These are phyloP conservation scores for Akanthomyces lecanii DNA, from an alignment of 2,329 filamentous ascomycete genomes.

Conservation along the genomic window DNA sequence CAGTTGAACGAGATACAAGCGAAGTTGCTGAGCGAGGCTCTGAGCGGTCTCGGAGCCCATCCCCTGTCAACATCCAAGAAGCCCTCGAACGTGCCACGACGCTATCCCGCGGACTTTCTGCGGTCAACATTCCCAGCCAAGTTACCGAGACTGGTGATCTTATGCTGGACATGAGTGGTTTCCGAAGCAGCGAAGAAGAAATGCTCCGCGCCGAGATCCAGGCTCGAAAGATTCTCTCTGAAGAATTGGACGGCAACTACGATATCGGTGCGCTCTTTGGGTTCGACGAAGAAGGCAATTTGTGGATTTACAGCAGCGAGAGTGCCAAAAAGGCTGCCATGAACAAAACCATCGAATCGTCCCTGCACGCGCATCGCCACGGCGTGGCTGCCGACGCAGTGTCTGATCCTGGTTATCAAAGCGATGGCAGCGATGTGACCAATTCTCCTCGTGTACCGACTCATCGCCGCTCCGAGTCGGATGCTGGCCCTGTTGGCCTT, in stretches of 20 bases:
- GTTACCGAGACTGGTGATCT: slow-evolving; percentile 91
- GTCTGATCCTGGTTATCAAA: slow-evolving; percentile 93
- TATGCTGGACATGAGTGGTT: slow-evolving; percentile 97
- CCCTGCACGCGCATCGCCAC: slow-evolving; percentile 41
- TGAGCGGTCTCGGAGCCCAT: slow-evolving; percentile 70
- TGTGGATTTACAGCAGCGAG: slow-evolving; percentile 99
- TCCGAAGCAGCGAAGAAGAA: slow-evolving; percentile 91
- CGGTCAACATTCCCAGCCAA: slow-evolving; percentile 86
- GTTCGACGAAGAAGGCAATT: slow-evolving; percentile 89
- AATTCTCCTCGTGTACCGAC: slow-evolving; percentile 41
- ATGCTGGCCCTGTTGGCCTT: slow-evolving; percentile 49
- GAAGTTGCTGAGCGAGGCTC: slow-evolving; percentile 40
- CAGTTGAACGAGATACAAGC: slow-evolving; percentile 32
- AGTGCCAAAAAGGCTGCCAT: slow-evolving; percentile 88
- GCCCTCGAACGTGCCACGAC: slow-evolving; percentile 79
- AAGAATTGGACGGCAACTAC: slow-evolving; percentile 91
- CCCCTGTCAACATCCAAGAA: slow-evolving; percentile 65
- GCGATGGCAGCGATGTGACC: slow-evolving; percentile 69
- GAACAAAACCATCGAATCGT: slow-evolving; percentile 55
- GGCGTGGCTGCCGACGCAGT: slow-evolving; percentile 70
- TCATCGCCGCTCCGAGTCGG: slow-evolving; percentile 65
- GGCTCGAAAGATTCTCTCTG: slow-evolving; percentile 83
- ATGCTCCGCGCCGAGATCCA: slow-evolving; percentile 88
- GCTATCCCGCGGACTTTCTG: slow-evolving; percentile 80
- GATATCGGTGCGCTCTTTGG: slow-evolving; percentile 95